Percentiles rank a stretch among this genome's conserved stretches.
These are phyloP conservation scores for Boletus rubroflammeus DNA, from an alignment of 768 basidiomycete species.

Conservation along the genomic window DNA sequence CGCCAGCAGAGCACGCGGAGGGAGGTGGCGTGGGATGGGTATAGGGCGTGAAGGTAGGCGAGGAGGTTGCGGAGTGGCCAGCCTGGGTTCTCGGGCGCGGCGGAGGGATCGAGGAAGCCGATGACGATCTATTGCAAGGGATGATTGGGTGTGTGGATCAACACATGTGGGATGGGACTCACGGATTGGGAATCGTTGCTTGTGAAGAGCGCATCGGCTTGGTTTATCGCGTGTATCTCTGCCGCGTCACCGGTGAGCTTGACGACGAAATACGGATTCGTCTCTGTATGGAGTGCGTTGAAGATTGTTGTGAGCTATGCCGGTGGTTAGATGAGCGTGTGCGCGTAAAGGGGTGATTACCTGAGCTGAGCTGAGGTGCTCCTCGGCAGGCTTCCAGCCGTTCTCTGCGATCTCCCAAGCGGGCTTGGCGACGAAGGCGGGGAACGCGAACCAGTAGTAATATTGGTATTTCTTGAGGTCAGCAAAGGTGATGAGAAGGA, in stretches of 20 bases:
- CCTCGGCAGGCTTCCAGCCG: conserved; percentile 54
- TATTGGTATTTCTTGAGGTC: conserved; percentile 99
- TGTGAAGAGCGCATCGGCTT: conserved; percentile 57
- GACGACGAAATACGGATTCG: conserved; percentile 62
- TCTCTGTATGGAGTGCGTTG: conserved; percentile 39
- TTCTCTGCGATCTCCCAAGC: conserved; percentile 76
- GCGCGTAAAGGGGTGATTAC: conserved; percentile 29
- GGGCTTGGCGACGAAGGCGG: conserved; percentile 85
- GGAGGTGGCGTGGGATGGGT: conserved; percentile 45
- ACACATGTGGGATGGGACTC: conserved; percentile 13
- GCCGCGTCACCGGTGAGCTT: conserved; percentile 34
- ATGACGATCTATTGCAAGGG: conserved; percentile 40
- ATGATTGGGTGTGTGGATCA: conserved; percentile 19
- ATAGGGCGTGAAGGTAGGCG: conserved; percentile 64
- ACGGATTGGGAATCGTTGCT: conserved; percentile 41
- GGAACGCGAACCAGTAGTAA: conserved; percentile 98
- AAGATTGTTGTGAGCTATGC: conserved; percentile 53
- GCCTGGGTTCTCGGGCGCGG: conserved; percentile 67
- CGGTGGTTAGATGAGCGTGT: not conserved
- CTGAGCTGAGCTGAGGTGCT: conserved; percentile 39
- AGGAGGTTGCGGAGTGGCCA: conserved; percentile 96
- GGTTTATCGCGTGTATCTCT: conserved; percentile 51
- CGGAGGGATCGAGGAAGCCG: conserved; percentile 83
- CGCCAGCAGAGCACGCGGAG: conserved; percentile 78
- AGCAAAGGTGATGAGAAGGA: conserved; percentile 89